Percentiles rank a stretch among this genome's conserved stretches.
These are phyloP conservation scores for Pseudogymnoascus sp. DNA, from an alignment of 2,329 filamentous ascomycete genomes.

Conservation along the genomic window DNA sequence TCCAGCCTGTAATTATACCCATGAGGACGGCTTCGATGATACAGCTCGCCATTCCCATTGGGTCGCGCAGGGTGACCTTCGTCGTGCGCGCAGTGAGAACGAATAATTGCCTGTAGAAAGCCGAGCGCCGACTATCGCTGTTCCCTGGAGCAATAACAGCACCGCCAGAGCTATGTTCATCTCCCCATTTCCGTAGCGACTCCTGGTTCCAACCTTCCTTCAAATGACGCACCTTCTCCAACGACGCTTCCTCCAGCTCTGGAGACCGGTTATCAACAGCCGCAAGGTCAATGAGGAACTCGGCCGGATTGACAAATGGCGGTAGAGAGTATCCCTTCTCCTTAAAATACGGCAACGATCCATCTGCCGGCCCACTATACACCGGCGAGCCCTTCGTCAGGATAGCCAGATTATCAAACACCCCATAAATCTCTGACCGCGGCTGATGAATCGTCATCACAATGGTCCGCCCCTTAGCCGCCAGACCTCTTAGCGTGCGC, in stretches of 20 bases:
- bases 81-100: conserved; percentile 64
- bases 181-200: conserved; percentile 17
- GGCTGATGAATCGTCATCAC: conserved; percentile 73
- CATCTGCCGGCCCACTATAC: conserved; percentile 54
- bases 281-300: conserved; percentile 67
- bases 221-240: conserved; percentile 52
- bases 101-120: conserved; percentile 53
- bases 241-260: conserved; percentile 55
- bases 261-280: conserved; percentile 65
- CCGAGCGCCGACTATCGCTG: conserved; percentile 34
- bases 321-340: conserved; percentile 54
- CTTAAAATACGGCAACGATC: conserved; percentile 59
- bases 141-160: neutral
- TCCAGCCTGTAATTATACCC: conserved; percentile 65
- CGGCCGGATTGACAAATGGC: conserved; percentile 69
- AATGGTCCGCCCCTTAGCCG: conserved; percentile 61
- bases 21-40: conserved; percentile 63
- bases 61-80: conserved; percentile 67
- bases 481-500: conserved; percentile 60
- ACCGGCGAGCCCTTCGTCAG: conserved; percentile 61
- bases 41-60: conserved; percentile 65
- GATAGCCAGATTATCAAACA: conserved; percentile 67
- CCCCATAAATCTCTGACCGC: conserved; percentile 69
- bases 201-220: conserved; percentile 52
- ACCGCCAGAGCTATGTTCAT: conserved; percentile 11